Conservation (phyloP, 106 monocot genomes). For the Vanilla planifolia region DNA sequence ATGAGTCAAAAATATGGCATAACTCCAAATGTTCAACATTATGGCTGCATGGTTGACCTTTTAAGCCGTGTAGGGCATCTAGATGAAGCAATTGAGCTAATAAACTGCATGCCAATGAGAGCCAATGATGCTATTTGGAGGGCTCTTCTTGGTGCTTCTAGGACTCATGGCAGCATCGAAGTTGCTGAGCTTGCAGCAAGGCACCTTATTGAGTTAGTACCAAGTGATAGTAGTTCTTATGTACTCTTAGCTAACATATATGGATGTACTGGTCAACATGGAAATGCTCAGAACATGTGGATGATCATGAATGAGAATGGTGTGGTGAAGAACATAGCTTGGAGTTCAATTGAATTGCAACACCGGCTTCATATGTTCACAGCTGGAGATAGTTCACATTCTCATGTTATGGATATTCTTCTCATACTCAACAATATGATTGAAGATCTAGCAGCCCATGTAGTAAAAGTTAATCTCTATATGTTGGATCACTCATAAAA, state of each 20-base stretch:
- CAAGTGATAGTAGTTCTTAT: slow-evolving; percentile 46
- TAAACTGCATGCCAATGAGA: slow-evolving; percentile 30
- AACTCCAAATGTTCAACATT: slow-evolving; percentile 47
- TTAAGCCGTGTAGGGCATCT: slow-evolving; percentile 48
- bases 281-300: slow-evolving; percentile 35
- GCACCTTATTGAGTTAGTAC: slow-evolving; percentile 33
- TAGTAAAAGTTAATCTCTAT: slow-evolving; percentile 10
- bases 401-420: slow-evolving; percentile 22
- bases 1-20: slow-evolving; percentile 44
- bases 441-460: slow-evolving; percentile 13
- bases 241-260: slow-evolving; percentile 54
- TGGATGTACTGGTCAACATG: slow-evolving; percentile 23
- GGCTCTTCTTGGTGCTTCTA: slow-evolving; percentile 49
- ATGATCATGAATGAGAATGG: slow-evolving; percentile 43
- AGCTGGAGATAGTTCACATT: slow-evolving; percentile 30
- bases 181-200: slow-evolving; percentile 41
- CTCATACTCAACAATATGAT: slow-evolving; percentile 19
- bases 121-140: slow-evolving; percentile 59
- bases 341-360: slow-evolving; percentile 43
- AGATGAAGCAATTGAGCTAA: slow-evolving; percentile 27
- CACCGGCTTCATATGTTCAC: slow-evolving; percentile 31
- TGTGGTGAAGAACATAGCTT: slow-evolving; percentile 34
- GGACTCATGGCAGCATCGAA: slow-evolving; percentile 27
- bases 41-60: slow-evolving; percentile 69
- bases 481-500: no score